Conservation (phyloP, 2,329 filamentous ascomycete genomes). For the Dactylellina sp. region DNA sequence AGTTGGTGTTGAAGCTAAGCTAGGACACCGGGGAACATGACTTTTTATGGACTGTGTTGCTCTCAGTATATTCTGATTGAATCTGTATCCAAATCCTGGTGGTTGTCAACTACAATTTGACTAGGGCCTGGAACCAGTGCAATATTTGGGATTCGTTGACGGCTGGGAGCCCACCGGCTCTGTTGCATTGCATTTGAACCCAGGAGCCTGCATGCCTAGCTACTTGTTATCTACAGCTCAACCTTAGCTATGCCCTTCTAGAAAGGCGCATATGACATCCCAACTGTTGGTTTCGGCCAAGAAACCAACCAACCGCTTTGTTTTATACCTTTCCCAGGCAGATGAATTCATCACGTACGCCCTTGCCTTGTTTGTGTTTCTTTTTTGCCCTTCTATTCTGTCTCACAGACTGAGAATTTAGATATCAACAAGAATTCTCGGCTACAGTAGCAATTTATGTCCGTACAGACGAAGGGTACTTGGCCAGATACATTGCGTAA, state of each 20-base stretch:
- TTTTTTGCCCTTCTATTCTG: no score
- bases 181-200: not conserved
- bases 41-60: not conserved
- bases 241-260: not conserved
- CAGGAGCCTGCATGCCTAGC: not conserved
- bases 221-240: not conserved
- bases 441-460: constrained; percentile 1
- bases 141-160: not conserved
- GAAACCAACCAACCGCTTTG: no score
- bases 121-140: not conserved
- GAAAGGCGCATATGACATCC: no score
- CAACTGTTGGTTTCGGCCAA: no score
- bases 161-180: not conserved
- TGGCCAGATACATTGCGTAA: constrained; percentile 22
- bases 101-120: not conserved
- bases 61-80: no score
- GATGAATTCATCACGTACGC: no score
- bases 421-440: no score
- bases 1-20: constrained; percentile 14
- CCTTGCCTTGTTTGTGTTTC: no score
- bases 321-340: no score
- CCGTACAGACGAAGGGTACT: constrained; percentile 27
- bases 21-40: not conserved
- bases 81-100: constrained; percentile 2
- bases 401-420: no score